phyloP scores from a whole-genome alignment of 768 basidiomycete species.

The Daedaleopsis nitida region DNA sequence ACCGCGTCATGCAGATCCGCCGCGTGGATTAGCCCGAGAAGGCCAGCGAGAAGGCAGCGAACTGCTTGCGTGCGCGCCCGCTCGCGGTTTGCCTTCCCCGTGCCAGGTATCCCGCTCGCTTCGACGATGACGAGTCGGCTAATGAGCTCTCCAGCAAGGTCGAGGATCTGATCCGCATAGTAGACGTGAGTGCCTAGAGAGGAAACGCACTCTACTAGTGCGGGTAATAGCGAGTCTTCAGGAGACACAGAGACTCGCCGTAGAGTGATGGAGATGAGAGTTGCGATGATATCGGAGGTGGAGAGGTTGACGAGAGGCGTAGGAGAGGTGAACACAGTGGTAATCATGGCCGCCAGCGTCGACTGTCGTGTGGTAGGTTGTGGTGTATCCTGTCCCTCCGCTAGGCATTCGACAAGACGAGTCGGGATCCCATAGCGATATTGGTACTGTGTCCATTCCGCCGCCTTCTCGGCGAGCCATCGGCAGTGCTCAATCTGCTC shows the following conservation, averaged over 20 bases:
- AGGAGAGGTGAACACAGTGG: slow-evolving; percentile 78
- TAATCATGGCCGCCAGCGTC: slow-evolving; percentile 76
- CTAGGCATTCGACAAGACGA: slow-evolving; percentile 76
- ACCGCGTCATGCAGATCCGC: slow-evolving; percentile 52
- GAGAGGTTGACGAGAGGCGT: slow-evolving; percentile 87
- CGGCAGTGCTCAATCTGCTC: slow-evolving; percentile 66
- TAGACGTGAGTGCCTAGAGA: slow-evolving; percentile 91
- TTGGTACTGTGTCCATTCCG: slow-evolving; percentile 92
- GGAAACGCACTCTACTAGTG: slow-evolving; percentile 74
- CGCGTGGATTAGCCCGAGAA: slow-evolving; percentile 69
- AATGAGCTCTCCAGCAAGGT: slow-evolving; percentile 83
- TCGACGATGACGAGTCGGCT: slow-evolving; percentile 73
- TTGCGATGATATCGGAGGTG: slow-evolving; percentile 85
- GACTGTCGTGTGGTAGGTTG: slow-evolving; percentile 52
- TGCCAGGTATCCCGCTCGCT: slow-evolving; percentile 54
- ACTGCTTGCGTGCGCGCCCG: slow-evolving; percentile 63
- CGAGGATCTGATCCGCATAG: slow-evolving; percentile 95
- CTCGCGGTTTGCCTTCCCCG: slow-evolving; percentile 39
- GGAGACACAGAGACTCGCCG: slow-evolving; percentile 65
- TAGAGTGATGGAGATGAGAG: slow-evolving; percentile 71
- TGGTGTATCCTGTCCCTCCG: slow-evolving; percentile 58
- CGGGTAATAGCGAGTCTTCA: slow-evolving; percentile 64
- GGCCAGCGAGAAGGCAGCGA: slow-evolving; percentile 66
- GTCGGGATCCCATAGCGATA: slow-evolving; percentile 91
- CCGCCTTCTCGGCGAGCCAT: slow-evolving; percentile 77